Base-by-base conservation (phyloP, 257 asterid species). In the Sherardia arvensis region DNA sequence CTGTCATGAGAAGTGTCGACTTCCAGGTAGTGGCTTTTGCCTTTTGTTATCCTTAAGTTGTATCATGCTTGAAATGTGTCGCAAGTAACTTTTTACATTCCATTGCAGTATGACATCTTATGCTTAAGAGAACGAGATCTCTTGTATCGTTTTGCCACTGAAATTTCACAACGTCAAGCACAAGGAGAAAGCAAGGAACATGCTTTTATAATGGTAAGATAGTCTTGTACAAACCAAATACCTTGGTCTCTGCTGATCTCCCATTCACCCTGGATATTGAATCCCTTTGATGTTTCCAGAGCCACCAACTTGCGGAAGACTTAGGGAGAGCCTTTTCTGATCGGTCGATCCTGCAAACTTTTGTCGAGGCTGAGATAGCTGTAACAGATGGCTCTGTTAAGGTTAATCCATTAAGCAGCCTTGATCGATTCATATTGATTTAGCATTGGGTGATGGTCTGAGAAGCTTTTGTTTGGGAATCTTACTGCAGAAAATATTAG, bases 261-360 rank as follows among this genome's bases (percentile, higher is more conserved):
- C 33, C 29, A 62, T 70, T 29, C 23, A 40, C 20, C 17, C 61
- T 30, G 12, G 21, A 15, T 59, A 22, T 22, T 18, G 56, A 48
- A 21, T 61, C 56, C 12, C 53, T 53, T 61, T 23, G 45, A 48
- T 32, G 64, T 26, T 26, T 60, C 66, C 95, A 90, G 99, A 80
- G 85, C 67, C 86, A 92, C 68, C 96, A 87, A 78, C 88, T 92
- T 45, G 99, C 99, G 62, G 99, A 85, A 83, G 99, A 92, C 78
- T 74, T 92, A 66, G 99, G 97, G 66, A 81, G 83, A 78, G 97
- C 99, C 43, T 92, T 76, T 74, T 69, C 95, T 2, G 99, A 92
- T 67, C 85, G 90, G 18, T 73, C 94, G 56, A 85, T 84, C 68
- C 75, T 87, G 25, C 84, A 78, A 75, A 79, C 83, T 53, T 80